Conservation (phyloP, 1,284 basidiomycete genomes). For the Moesziomyces aphidis region DNA sequence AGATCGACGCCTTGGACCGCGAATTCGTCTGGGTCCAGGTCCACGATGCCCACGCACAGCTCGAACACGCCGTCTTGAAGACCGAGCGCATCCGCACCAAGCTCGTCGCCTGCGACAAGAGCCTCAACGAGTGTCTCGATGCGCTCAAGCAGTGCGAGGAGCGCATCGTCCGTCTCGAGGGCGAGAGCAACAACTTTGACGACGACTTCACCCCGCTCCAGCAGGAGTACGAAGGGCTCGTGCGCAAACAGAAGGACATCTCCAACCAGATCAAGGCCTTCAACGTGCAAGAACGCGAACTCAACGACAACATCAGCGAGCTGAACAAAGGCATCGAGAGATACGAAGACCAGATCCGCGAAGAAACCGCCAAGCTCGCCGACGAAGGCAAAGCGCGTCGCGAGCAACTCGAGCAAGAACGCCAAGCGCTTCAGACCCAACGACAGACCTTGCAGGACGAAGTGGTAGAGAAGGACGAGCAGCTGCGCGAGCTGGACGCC, state of each 20-base stretch:
- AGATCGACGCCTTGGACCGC: slow-evolving; percentile 78
- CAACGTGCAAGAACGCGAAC: slow-evolving; percentile 43
- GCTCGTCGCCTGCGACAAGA: slow-evolving; percentile 33
- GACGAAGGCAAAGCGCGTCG: slow-evolving; percentile 57
- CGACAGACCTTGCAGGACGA: slow-evolving; percentile 37
- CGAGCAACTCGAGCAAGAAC: slow-evolving; percentile 45
- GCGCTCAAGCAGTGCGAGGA: slow-evolving; percentile 36
- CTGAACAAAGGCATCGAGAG: slow-evolving; percentile 70
- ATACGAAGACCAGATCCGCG: slow-evolving; percentile 72
- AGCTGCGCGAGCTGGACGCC: slow-evolving; percentile 34
- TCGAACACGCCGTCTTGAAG: slow-evolving; percentile 36
- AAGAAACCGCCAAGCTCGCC: slow-evolving; percentile 55
- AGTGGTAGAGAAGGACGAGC: slow-evolving; percentile 21
- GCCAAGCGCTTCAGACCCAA: slow-evolving; percentile 31
- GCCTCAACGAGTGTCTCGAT: slow-evolving; percentile 24
- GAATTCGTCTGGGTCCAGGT: slow-evolving; percentile 93
- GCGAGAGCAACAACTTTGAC: slow-evolving; percentile 37
- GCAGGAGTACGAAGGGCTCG: slow-evolving; percentile 41
- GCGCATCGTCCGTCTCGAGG: slow-evolving; percentile 56
- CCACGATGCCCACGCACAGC: slow-evolving; percentile 73
- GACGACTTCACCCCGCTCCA: slow-evolving; percentile 38
- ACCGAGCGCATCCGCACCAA: slow-evolving; percentile 45
- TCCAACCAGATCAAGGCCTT: slow-evolving; percentile 69
- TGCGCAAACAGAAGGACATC: slow-evolving; percentile 65
- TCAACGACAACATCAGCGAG: slow-evolving; percentile 51